These are phyloP conservation scores for Pythium folliculosum DNA, from an alignment of 352 stramenopile genomes.

Conservation along the genomic window DNA sequence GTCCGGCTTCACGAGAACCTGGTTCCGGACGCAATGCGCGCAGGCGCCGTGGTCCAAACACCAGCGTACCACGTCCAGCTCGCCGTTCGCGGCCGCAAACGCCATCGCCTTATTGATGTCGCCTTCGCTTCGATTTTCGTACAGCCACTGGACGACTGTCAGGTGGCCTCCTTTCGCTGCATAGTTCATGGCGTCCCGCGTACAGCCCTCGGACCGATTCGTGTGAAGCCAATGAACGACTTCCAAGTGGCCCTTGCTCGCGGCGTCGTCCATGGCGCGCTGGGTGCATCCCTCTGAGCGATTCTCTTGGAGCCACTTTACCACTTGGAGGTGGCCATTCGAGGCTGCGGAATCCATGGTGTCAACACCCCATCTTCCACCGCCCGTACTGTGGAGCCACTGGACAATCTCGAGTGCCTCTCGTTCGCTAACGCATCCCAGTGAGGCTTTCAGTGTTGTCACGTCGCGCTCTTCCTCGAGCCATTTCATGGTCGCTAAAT, in stretches of 20 bases:
- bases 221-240: not conserved
- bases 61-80: slow-evolving; percentile 26
- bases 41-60: not conserved
- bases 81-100: slow-evolving; percentile 39
- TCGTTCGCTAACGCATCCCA: not conserved
- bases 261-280: not conserved
- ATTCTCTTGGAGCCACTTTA: not conserved
- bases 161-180: slow-evolving; percentile 49
- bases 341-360: not conserved
- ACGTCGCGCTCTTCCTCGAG: not conserved
- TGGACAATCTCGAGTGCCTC: not conserved
- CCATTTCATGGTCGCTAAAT: not conserved
- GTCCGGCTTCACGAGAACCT: not conserved
- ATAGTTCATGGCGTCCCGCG: slow-evolving; percentile 35
- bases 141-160: slow-evolving; percentile 41
- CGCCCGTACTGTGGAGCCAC: not conserved
- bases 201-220: not conserved
- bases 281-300: not conserved
- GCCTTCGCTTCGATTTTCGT: slow-evolving; percentile 34
- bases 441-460: not conserved
- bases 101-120: slow-evolving; percentile 45
- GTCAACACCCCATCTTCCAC: not conserved
- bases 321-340: not conserved
- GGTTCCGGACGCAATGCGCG: not conserved
- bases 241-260: not conserved